phyloP scores from a whole-genome alignment of 176 grass and related monocot species.

The Aechmea fasciata region DNA sequence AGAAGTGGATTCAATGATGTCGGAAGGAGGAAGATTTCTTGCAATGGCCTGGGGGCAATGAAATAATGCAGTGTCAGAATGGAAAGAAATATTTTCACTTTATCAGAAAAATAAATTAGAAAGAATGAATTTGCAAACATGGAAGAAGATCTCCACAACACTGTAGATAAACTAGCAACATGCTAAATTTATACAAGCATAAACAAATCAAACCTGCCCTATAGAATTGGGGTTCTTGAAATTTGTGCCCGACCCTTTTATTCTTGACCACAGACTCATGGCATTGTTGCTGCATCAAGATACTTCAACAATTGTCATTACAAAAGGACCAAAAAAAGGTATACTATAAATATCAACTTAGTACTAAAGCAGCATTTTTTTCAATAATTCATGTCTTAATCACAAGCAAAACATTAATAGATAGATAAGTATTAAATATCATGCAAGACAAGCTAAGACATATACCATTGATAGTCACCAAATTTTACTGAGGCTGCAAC shows the following conservation, averaged over 20 bases:
- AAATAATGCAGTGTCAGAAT: not conserved
- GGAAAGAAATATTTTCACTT: not conserved
- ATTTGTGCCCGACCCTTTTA: slow-evolving; percentile 71
- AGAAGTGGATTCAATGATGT: slow-evolving; percentile 82
- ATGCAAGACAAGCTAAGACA: not conserved
- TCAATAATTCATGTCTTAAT: too few relatives aligned
- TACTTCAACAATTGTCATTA: slow-evolving; percentile 1
- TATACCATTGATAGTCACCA: slow-evolving; percentile 95
- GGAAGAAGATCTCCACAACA: not conserved
- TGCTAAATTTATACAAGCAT: not conserved
- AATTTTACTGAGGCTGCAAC: slow-evolving; percentile 77
- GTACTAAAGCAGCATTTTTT: too few relatives aligned
- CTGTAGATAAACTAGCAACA: not conserved
- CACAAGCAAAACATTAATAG: too few relatives aligned
- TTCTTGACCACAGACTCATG: slow-evolving; percentile 87
- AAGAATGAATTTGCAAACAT: not conserved
- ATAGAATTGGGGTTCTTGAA: slow-evolving; percentile 85
- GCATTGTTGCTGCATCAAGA: slow-evolving; percentile 73
- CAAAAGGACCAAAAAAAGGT: too few relatives aligned
- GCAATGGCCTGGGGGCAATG: slow-evolving; percentile 51
- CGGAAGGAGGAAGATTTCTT: slow-evolving; percentile 63
- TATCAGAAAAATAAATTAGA: not conserved
- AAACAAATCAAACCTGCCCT: slow-evolving; percentile 46
- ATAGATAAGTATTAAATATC: too few relatives aligned
- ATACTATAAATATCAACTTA: too few relatives aligned